Base-by-base conservation (phyloP, 2,329 filamentous ascomycete genomes). In the Aspergillus spinulosporus region DNA sequence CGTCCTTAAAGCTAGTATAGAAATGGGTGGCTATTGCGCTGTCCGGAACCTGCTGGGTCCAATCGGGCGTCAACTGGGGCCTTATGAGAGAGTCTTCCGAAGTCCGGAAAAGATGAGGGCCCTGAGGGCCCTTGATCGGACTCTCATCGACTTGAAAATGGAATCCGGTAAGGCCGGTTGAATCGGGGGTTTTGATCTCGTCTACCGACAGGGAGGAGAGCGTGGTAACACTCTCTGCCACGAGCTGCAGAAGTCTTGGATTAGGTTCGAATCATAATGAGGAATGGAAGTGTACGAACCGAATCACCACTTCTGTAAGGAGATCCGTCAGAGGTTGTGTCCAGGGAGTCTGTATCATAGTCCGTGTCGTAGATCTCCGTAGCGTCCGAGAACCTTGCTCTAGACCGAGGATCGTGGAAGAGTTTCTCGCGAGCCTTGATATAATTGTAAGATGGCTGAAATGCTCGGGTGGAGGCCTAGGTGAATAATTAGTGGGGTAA, bases 41-140 rank as follows among this genome's bases (percentile, higher is more conserved):
- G 14, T 49, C 39, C 0, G 64, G 63, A 1, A 58, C 49, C 21
- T 63, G 58, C 4, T 61, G 59, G n/a, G 59, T 37, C 12, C 65
- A 47, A 3, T 67, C 64, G 3, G 64, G 59, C 6, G 62, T 62
- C 3, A 63, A 36, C 34, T 58, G 59, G 6, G 40, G 40, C 39
- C 62, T 59, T 4, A 56, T 31, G 3, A 60, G 56, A 0, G 59
- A 64, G 5, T 51, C 56, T n/a, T 53, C 32, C 0, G 51, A 86
- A 82, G 32, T 83, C 81, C 89, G 85, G 74, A 96, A 96, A 12
- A 96, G 82, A 75, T 96, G 92, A 7, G 92, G 92, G 1, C 92
- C 92, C 62, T 83, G 83, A 2, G 92, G 92, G 0, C 92, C 92
- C 69, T 91, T 83, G 5, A 93, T 86, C 32, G 87, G 81, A 72